Evolutionary conservation across 306 rosid species (phyloP), one percentile per base, ranked within the genome.

Genomic region (Datisca glomerata): DNA sequence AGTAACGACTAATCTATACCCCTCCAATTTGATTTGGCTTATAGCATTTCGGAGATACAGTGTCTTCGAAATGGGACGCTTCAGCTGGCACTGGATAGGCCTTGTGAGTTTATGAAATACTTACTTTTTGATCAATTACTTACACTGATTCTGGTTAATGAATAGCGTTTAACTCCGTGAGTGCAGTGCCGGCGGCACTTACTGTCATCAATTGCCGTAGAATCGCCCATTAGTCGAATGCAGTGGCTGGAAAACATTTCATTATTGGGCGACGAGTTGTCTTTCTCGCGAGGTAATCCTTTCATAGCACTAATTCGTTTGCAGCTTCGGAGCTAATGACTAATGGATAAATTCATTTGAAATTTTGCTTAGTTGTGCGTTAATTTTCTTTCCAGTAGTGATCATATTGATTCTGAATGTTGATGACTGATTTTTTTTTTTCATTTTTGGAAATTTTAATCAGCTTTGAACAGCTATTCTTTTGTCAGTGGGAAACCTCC

Each of bases 111-210:
- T 24, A 4, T 20, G 17, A n/a, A 1, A 29, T 13, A 14, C 12
- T 14, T 3, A 12, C 12, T 43, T 29, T 33, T 18, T 15, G 31
- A 18, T 49, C 50, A 4, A 32, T 13, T 5, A 12, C 14, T 12
- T 15, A 15, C 27, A 24, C 9, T 13, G 21, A 8, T 31, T 10
- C 2, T 40, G 8, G 46, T 42, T 22, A 2, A 16, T 24, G 12
- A 3, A 15, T 3, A 33, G 4, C 3, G 10, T 22, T 16, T 22
- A 23, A 13, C 17, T 12, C 28, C 39, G 9, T 33, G 18, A 42
- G 35, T 46, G 68, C 80, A 77, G 95, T 66, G 51, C 65, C 84
- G 79, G 74, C 79, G 75, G 58, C 65, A 54, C 44, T 59, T 84
- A 36, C 46, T 69, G 40, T 63, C 85, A 16, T 61, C 79, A 7